phyloP scores from a whole-genome alignment of 176 grass and related monocot species.

The Leersia perrieri region DNA sequence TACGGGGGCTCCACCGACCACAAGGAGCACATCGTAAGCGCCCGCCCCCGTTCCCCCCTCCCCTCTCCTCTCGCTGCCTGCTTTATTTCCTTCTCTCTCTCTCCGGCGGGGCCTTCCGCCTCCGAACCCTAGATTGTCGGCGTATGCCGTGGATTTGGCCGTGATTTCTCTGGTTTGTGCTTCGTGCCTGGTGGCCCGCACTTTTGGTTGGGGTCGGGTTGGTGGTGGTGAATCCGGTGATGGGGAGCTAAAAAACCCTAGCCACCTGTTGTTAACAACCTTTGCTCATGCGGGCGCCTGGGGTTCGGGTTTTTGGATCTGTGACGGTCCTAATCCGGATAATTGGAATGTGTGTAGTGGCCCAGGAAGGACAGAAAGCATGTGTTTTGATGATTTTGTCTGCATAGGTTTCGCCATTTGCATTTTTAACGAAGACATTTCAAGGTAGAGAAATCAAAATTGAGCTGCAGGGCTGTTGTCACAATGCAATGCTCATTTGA shows the following conservation, averaged over 20 bases:
- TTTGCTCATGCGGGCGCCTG: neutral
- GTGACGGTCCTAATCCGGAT: neutral
- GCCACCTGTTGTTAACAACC: neutral
- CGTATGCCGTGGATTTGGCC: neutral
- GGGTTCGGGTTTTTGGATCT: neutral
- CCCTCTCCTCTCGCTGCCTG: neutral
- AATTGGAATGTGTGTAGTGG: neutral
- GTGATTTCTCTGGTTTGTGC: neutral
- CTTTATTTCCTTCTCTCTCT: neutral
- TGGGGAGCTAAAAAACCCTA: conserved; percentile 28
- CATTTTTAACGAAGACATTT: neutral
- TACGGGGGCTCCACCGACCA: conserved; percentile 77
- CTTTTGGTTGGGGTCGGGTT: conserved; percentile 4
- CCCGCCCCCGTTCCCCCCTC: neutral
- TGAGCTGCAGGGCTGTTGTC: neutral
- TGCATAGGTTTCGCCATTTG: neutral
- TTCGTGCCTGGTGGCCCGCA: neutral
- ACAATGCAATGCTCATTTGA: neutral
- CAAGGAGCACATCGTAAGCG: conserved; percentile 84
- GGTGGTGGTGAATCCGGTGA: neutral
- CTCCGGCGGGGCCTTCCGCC: neutral
- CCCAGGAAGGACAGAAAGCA: neutral
- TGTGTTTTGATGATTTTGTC: neutral
- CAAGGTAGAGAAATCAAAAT: neutral
- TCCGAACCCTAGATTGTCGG: conserved; percentile 11